Base-by-base conservation (phyloP, 2,329 filamentous ascomycete genomes). In the Claviceps spartinae region DNA sequence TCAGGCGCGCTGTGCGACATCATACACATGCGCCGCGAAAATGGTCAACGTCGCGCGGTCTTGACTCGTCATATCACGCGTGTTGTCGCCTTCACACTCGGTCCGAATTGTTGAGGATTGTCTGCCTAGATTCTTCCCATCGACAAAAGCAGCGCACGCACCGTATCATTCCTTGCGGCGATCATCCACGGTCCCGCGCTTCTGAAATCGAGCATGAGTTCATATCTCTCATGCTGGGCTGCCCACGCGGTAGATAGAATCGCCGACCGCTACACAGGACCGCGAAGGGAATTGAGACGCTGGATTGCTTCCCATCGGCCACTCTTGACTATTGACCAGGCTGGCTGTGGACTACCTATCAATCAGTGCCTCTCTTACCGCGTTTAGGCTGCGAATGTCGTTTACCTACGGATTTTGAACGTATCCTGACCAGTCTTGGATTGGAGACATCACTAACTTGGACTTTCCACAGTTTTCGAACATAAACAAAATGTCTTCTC, bases 401-500 rank as follows among this genome's bases (percentile, higher is more conserved):
- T 14, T 11, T 36, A n/a, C 18, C 18, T 20, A 37, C 44, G 47
- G 44, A 47, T 40, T 48, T 47, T 41, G 5, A 24, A 37, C 49
- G 22, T 37, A 40, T 11, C 30, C 4, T 14, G 20, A 36, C 18
- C 14, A 22, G n/a, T 9, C 36, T 47, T 42, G 9, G 34, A 36
- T 40, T n/a, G 18, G 22, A 43, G 37, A 26, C 43, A 20, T 38
- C n/a, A 42, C 49, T 52, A 47, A 54, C 37, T 42, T 11, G 16
- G 18, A 42, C 9, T 16, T 9, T 8, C 49, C 30, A 3, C 44
- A 52, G 50, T 52, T 47, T n/a, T 43, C 45, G 8, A 22, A 49
- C 18, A 20, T 13, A 45, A 45, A 24, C 65, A 74, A 65, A 61
- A 90, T 89, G 85, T 85, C 86, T 72, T 86, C 83, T 56, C 78